Evolutionary conservation across 2,329 filamentous ascomycete genomes (phyloP), one percentile per base, ranked within the genome.

Genomic region (Thielaviopsis euricoi): DNA sequence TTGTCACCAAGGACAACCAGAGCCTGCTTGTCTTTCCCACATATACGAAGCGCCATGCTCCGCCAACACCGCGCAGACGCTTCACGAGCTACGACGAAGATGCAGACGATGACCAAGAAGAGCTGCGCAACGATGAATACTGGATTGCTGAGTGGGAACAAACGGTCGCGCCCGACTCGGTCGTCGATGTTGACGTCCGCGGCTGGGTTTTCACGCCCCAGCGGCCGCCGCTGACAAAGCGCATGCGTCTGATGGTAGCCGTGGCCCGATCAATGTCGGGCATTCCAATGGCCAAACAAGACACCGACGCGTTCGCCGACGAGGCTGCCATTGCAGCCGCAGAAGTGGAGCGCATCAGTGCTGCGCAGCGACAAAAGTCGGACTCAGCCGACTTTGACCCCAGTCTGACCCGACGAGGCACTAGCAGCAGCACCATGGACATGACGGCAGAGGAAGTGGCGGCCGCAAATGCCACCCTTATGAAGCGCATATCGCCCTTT

Each of bases 1-100:
- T 95, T 60, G 80, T 86, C 17, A 79, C 82, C 12, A 83, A 82
- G 61, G 90, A 88, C 13, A 81, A 89, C 61, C 89, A 96, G 68
- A 88, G 97, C 71, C 88, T 98, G 83, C 81, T 98, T 10, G 69
- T 98, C 23, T 98, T 98, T 64, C 93, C 93, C 0, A 96, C 89
- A 56, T 98, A 98, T 68, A 89, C 88, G 9, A 83, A 90, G 66
- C 77, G 77, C 61, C 85, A 94, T 67, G 49, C 56, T 17, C 46
- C 51, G 46, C 29, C 21, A 26, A 9, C 23, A 10, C 23, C 58
- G 2, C 40, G 55, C 12, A 19, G 40, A 29, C 56, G 40, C 19
- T 60, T 58, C 40, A 58, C 33, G 21, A 25, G 21, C n/a, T 25
- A 22, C 6, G 48, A 26, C 3, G 52, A 55, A 6, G 53, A 52